Evolutionary conservation across 352 stramenopile species (phyloP), one percentile per base, ranked within the genome.

Genomic region (Phytophthora fragariaefolia): DNA sequence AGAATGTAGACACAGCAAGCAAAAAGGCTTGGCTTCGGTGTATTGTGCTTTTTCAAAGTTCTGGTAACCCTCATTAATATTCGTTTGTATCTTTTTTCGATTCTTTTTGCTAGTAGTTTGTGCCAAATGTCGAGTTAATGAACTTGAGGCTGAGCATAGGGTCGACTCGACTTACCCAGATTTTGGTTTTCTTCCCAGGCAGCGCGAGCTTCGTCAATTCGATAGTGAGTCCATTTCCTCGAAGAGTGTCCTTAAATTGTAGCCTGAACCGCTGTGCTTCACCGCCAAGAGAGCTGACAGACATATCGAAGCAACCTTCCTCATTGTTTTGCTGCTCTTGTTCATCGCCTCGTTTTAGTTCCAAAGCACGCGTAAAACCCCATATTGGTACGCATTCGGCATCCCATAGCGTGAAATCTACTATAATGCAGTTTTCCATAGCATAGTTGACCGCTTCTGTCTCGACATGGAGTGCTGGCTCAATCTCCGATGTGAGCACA

Each of bases 361-460:
- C 49, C 4, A 86, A 59, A 1, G 66, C 38, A 23, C 74, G 69
- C 34, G 58, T 84, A 27, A 86, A 76, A 4, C 67, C 70, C 80
- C 82, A 91, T 7, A 91, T 48, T 7, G 80, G 82, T 3, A 71
- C 49, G 32, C 76, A 86, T 10, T 79, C 69, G 45, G 59, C 63
- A 22, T 87, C 80, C 82, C 82, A 91, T 13, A 87, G 58, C 9
- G 48, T 82, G 28, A 89, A 74, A 40, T 91, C 82, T n/a, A 89
- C 68, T 24, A 85, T 10, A 1, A 89, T 20, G n/a, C 55, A 79
- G 20, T 69, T 76, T 22, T 79, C 63, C 42, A 89, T 65, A 1
- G 58, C 27, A 26, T 72, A 67, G 0, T 75, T 74, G 18, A 91
- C 74, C 2, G 80, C 80, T 20, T 89, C 80, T 0, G 76, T 87